Conservation (phyloP, 208 protist genomes). For the Endotrypanum monterogeii region DNA sequence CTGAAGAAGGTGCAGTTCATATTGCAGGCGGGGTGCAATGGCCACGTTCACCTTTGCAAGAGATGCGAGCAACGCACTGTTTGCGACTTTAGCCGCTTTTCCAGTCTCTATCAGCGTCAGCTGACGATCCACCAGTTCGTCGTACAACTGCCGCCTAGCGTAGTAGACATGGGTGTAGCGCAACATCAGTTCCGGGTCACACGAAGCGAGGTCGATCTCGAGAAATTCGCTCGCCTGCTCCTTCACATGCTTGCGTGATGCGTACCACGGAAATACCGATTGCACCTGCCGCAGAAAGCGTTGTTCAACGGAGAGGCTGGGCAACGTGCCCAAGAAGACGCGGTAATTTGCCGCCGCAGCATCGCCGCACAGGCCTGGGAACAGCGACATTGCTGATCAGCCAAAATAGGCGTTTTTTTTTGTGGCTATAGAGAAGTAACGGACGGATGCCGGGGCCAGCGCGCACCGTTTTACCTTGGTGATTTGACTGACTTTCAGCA, state of each 20-base stretch:
- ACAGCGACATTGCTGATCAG: conserved; percentile 52
- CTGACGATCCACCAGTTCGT: conserved; percentile 80
- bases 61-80: conserved; percentile 58
- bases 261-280: conserved; percentile 85
- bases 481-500: neutral
- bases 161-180: conserved; percentile 90
- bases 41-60: conserved; percentile 53
- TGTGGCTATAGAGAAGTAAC: neutral
- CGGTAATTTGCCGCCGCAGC: conserved; percentile 64
- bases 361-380: conserved; percentile 84
- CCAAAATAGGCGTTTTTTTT: neutral
- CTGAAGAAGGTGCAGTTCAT: conserved; percentile 64
- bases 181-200: conserved; percentile 81
- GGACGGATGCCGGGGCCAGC: neutral
- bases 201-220: conserved; percentile 85
- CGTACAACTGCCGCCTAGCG: conserved; percentile 71
- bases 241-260: conserved; percentile 80
- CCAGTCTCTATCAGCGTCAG: conserved; percentile 81
- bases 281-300: conserved; percentile 81
- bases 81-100: conserved; percentile 61
- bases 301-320: conserved; percentile 68
- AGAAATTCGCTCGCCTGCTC: conserved; percentile 90
- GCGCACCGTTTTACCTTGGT: neutral
- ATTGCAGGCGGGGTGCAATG: conserved; percentile 53
- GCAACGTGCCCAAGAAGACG: conserved; percentile 82